Evolutionary conservation across 208 protist genomes (phyloP).

Genomic region (Trypanosoma rangeli): DNA sequence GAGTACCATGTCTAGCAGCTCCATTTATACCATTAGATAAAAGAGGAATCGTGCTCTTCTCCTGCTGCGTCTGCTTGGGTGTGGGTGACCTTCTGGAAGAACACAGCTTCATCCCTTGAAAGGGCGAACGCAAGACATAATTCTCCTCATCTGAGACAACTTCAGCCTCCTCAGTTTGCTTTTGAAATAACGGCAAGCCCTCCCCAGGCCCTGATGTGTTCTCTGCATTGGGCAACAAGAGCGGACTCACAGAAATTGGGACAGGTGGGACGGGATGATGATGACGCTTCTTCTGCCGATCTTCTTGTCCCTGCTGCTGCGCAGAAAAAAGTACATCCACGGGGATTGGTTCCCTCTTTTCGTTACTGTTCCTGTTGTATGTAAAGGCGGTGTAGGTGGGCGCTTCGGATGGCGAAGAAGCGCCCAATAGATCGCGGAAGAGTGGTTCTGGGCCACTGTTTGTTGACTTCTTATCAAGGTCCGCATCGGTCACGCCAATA

Average conservation of each 20-base stretch:
- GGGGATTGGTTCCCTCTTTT: slow-evolving; percentile 1
- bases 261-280: slow-evolving; percentile 8
- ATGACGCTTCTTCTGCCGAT: background rate
- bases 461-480: background rate
- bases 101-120: slow-evolving; percentile 7
- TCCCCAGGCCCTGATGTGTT: background rate
- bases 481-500: slow-evolving; percentile 4
- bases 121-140: slow-evolving; percentile 4
- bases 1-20: background rate
- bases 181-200: background rate
- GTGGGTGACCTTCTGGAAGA: background rate
- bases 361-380: background rate
- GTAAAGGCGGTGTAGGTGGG: background rate
- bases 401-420: slow-evolving; percentile 9
- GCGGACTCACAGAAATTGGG: slow-evolving; percentile 11
- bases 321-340: slow-evolving; percentile 6
- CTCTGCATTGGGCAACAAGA: background rate
- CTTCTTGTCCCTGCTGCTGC: slow-evolving; percentile 3
- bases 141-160: slow-evolving; percentile 5
- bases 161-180: background rate
- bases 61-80: background rate
- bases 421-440: slow-evolving; percentile 17
- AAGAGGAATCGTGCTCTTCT: background rate
- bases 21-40: background rate
- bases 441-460: slow-evolving; percentile 14